phyloP scores from a whole-genome alignment of 176 grass and related monocot genomes.

The Dendrocalamus sinicus region DNA sequence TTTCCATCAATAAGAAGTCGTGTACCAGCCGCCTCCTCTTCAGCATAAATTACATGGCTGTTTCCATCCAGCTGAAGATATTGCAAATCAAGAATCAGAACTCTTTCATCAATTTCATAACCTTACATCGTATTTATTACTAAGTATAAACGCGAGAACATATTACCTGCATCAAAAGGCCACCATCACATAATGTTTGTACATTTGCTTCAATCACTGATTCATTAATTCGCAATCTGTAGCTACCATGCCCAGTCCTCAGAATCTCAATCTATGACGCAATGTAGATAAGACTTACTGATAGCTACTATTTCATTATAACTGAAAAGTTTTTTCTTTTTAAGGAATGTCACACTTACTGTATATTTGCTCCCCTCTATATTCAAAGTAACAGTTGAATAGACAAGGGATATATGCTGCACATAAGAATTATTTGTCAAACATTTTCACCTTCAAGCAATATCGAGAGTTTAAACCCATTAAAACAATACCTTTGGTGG shows the following conservation, averaged over 20 bases:
- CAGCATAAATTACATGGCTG: constrained; percentile 96
- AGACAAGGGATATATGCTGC: constrained; percentile 98
- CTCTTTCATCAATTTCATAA: constrained; percentile 15
- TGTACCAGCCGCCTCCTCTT: constrained; percentile 93
- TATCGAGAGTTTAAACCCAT: constrained; percentile 41
- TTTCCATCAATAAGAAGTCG: constrained; percentile 96
- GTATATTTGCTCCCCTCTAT: constrained; percentile 96
- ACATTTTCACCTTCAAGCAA: constrained; percentile 27
- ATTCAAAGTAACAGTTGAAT: constrained; percentile 81
- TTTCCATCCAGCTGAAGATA: constrained; percentile 85
- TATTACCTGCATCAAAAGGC: constrained; percentile 92
- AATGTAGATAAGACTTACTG: constrained; percentile 29
- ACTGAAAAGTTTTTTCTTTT: neutral
- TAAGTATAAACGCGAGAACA: constrained; percentile 27
- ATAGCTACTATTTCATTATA: constrained; percentile 34
- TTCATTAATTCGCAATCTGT: constrained; percentile 81
- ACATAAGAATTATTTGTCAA: constrained; percentile 47
- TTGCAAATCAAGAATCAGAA: constrained; percentile 39
- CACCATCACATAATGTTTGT: constrained; percentile 85
- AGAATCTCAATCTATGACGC: constrained; percentile 73
- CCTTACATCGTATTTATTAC: constrained; percentile 19
- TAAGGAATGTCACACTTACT: constrained; percentile 58
- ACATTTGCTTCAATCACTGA: constrained; percentile 83
- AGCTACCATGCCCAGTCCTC: constrained; percentile 75
- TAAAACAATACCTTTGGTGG: constrained; percentile 84